Percentiles rank a stretch among this genome's conserved stretches.
These are phyloP conservation scores for Glutinoglossum americanum DNA, from an alignment of 495 filamentous ascomycete species.

Conservation along the genomic window DNA sequence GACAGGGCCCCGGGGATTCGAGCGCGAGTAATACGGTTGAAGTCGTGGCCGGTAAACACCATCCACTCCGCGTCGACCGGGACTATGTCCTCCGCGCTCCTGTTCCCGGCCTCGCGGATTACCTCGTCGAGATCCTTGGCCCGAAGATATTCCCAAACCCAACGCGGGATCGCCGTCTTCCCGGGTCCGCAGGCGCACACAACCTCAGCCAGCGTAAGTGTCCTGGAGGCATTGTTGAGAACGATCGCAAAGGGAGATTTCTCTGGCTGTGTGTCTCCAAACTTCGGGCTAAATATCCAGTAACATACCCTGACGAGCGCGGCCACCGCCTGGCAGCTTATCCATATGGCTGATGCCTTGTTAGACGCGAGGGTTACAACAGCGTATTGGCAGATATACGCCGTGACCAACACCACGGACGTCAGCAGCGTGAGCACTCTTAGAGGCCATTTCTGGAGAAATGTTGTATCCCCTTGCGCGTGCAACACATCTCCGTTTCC, in stretches of 20 bases:
- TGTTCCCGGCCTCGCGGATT: background rate
- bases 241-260: background rate
- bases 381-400: too few species aligned
- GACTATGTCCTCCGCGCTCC: too few species aligned
- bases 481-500: slow-evolving; percentile 1
- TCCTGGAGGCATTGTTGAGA: background rate
- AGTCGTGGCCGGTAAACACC: too few species aligned
- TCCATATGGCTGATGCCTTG: background rate
- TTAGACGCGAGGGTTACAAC: too few species aligned
- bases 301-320: background rate
- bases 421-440: background rate
- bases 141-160: background rate
- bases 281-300: background rate
- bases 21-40: too few species aligned
- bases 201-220: background rate
- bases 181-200: background rate
- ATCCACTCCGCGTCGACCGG: too few species aligned
- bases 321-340: background rate
- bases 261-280: too few species aligned
- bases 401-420: too few species aligned
- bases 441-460: background rate
- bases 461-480: background rate
- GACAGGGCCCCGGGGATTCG: too few species aligned
- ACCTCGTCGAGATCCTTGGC: background rate
- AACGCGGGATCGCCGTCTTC: background rate